Evolutionary conservation across 169 alveolate genomes (phyloP), one percentile per base, ranked within the genome.

Genomic region (Miamiensis avidus): DNA sequence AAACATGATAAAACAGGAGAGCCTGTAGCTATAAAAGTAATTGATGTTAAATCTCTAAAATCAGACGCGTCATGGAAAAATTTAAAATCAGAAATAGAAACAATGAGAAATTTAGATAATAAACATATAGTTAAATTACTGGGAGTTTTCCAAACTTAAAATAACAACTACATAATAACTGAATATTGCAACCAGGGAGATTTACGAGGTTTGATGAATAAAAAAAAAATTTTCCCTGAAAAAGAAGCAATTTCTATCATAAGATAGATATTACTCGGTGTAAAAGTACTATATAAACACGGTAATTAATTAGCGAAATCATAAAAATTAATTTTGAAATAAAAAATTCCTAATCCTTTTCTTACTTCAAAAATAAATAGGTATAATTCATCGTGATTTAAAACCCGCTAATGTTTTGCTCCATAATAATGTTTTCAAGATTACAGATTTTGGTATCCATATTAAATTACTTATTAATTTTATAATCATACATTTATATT

Each of bases 101-200:
- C 89, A 31, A 86, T 91, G 85, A 91, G 89, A 78, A 86, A 77
- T 33, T 87, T 91, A 81, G 88, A 89, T 30, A 92, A 91, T 81
- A 90, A 93, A 0, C 89, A 91, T 75, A 87, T 91, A 1, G 86
- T 91, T 64, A 78, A 86, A 83, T 72, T 91, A 28, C 26, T 88
- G 31, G 95, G 89, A 31, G 87, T 89, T 76, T 88, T 72, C 78
- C 77, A 85, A 29, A 91, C 91, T 6, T 0, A n/a, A 64, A 86
- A 91, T 76, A 88, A 88, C 65, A 83, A 82, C 76, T 91, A 91
- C 77, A 78, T 91, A 26, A 87, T 91, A 0, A 86, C 92, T n/a
- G 95, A 91, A 84, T 91, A 88, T 84, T 91, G 95, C 65, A 91
- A 91, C 74, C 89, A 89, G 74, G 90, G 92, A 15, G 95, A 91